Conservation (phyloP, 192 early-diverging fungal species). For the Coemansia sp. region DNA sequence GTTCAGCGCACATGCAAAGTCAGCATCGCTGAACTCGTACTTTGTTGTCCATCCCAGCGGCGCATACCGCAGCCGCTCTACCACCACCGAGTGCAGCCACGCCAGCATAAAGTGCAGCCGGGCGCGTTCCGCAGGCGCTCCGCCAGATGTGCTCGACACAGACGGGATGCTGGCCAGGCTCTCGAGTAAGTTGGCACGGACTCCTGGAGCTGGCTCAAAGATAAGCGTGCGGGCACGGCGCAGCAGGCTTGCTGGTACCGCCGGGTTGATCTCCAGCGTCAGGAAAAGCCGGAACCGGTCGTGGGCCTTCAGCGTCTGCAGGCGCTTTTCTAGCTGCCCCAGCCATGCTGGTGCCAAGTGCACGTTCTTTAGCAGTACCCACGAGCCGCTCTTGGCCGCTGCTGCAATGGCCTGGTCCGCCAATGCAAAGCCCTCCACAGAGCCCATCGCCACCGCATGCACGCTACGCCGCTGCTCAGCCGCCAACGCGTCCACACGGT, state of each 20-base stretch:
- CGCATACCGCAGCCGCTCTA: conserved; percentile 94
- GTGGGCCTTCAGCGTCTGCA: conserved; percentile 83
- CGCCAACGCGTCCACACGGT: conserved; percentile 90
- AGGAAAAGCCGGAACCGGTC: conserved; percentile 90
- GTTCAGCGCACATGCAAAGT: conserved; percentile 84
- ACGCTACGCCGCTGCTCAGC: conserved; percentile 58
- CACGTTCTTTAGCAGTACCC: conserved; percentile 99
- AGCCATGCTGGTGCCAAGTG: conserved; percentile 94
- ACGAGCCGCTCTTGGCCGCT: conserved; percentile 80
- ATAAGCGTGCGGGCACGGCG: conserved; percentile 86
- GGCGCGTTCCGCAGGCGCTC: conserved; percentile 75
- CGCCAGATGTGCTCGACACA: not conserved
- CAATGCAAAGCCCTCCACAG: conserved; percentile 84
- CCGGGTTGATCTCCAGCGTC: conserved; percentile 97
- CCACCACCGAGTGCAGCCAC: conserved; percentile 93
- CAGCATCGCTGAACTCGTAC: conserved; percentile 99
- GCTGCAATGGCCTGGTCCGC: conserved; percentile 87
- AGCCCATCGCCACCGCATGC: conserved; percentile 95
- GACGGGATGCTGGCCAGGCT: conserved; percentile 54
- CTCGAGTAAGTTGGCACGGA: conserved; percentile 89
- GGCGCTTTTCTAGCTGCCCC: conserved; percentile 89
- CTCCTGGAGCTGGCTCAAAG: conserved; percentile 94
- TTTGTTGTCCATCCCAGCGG: conserved; percentile 96
- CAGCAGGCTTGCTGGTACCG: conserved; percentile 89
- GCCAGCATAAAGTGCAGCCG: conserved; percentile 93